Base-by-base conservation (phyloP, 2,329 filamentous ascomycete species). In the Talaromyces sp. region DNA sequence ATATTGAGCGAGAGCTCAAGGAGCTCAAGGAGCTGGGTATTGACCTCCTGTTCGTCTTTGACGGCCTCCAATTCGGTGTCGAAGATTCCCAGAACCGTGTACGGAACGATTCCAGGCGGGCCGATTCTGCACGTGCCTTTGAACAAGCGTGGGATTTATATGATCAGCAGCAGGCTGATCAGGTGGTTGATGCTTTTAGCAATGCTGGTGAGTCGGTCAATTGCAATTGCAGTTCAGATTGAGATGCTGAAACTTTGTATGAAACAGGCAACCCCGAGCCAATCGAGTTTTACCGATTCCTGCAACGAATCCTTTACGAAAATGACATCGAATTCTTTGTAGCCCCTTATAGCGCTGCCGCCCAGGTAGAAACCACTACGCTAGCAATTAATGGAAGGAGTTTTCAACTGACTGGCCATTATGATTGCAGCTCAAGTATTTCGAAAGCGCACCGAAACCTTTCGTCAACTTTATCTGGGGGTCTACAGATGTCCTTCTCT, bases 1-100 rank as follows among this genome's bases (percentile, higher is more conserved):
- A 88, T 67, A 87, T 99, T 62, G 84, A 89, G 69, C 81, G 83
- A 53, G 89, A 96, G 65, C 78, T 99, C 31, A 82, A 88, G 60
- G 78, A 80, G 59, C 90, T 94, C 80, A 83, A 84, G 61, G 81
- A 82, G 46, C 78, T 86, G 66, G 83, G 84, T 19, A 87, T 96
- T 54, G 84, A 80, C n/a, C 89, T 89, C 1, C 78, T 95, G 62
- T 97, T 99, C 72, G 81, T 99, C 53, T 99, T 99, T 74, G 89
- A 93, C 71, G 94, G 94, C 36, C 84, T 96, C 67, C 85, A 91
- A 39, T 82, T 91, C 61, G 85, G 86, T 39, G 89, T 88, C 58
- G 88, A 89, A 67, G 87, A 92, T 67, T 85, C 89, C 48, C 75
- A 78, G 10, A 79, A 81, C 61, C 71, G 71, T 33, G 80, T 86